Base-by-base conservation (phyloP, 495 filamentous ascomycete genomes). In the Apiosordaria backusii region DNA sequence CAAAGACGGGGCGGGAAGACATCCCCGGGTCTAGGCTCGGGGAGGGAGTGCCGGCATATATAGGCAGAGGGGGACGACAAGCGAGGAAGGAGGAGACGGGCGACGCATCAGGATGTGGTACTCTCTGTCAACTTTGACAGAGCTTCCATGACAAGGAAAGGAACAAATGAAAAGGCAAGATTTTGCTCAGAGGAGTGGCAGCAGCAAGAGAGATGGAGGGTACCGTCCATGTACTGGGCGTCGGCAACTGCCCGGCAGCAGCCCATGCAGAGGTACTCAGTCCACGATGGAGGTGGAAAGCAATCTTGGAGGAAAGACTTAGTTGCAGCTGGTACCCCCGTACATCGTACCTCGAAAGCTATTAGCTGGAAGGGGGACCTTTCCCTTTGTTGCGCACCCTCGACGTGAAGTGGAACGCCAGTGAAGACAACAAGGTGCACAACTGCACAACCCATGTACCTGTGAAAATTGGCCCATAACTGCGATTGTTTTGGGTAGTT, bases 31-130 rank as follows among this genome's bases (percentile, higher is more conserved):
- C 79, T 76, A 80, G 79, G 76, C 75, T 75, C 71, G 70, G 70
- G 77, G 75, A 74, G 75, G 74, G 74, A 65, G 70, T 68, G 74
- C 74, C 73, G 72, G 74, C 77, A 77, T 81, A 80, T 80, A 80
- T 80, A 80, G 77, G 68, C 76, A 73, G 60, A 68, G 29, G 57
- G 50, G 66, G 21, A 18, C 16, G 60, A 9, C 54, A 65, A 68
- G 68, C 61, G 60, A 68, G 64, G 23, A 5, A 61, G 52, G 59
- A 58, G 57, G 45, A 62, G 60, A 62, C n/a, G 22, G 60, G 61
- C 60, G 61, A 64, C 24, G 67, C 68, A 64, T 63, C n/a, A 61
- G 57, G 55, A 58, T 15, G 35, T 45, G 35, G 35, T 45, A 45
- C 35, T 45, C 35, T 45, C 61, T 68, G 66, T 63, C 66, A 67